Base-by-base conservation (phyloP, 768 basidiomycete genomes). In the Mycena galericulata region DNA sequence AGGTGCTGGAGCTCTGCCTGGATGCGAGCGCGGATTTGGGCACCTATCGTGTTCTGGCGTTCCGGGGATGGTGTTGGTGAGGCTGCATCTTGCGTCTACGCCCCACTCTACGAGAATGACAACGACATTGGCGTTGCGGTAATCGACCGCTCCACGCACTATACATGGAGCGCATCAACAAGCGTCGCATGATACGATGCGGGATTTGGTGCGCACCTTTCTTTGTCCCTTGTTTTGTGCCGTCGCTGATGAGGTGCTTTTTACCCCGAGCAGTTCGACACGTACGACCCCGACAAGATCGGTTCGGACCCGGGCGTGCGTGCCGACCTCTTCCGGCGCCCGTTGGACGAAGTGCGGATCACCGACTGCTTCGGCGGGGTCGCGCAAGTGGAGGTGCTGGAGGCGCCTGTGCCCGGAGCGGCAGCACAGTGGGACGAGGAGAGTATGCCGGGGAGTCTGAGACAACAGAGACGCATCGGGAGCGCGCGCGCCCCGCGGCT, bases 91-190 rank as follows among this genome's bases (percentile, higher is more conserved):
- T n/a, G n/a, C n/a, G n/a, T n/a, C n/a, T n/a, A n/a, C n/a, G n/a
- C n/a, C n/a, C n/a, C n/a, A n/a, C n/a, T n/a, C n/a, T 91, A 98
- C 73, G 93, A 95, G 76, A 95, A 94, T 75, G 98, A 99, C 81
- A 83, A 90, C 38, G 97, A 98, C 70, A 90, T 99, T 30, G 98
- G 98, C 4, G 95, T 99, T 0, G 91, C 96, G 0, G 96, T 99
- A 54, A 98, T 98, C 69, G 98, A 99, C 77, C 89, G 90, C 17
- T 99, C 89, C 76, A 99, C 97, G 0, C 98, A 99, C 80, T 92
- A 93, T 96, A 89, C 78, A 90, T 99, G 86, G 98, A 99, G 78
- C 87, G 88, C 20, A 91, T 97, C 73, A 94, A 96, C 81, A 98
- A 98, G 80, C 97, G 0, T 93, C 91, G 53, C 88, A 89, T 47